Evolutionary conservation across 768 basidiomycete genomes (phyloP).

Genomic region (Pleurotus tuber-regium): DNA sequence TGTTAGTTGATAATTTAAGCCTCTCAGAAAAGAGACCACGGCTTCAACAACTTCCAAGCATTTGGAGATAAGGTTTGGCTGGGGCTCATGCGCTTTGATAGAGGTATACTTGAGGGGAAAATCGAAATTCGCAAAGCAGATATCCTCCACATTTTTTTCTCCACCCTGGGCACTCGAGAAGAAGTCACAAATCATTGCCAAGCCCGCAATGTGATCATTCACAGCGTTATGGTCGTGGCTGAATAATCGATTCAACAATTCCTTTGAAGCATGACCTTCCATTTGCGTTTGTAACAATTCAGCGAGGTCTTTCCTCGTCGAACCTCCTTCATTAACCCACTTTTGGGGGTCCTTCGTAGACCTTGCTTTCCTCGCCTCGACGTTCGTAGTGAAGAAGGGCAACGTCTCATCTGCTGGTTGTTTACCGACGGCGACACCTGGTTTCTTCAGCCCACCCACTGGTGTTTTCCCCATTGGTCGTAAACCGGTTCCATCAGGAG

Average conservation of each 20-base stretch:
- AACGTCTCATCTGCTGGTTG: conserved; percentile 33
- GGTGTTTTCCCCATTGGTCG: conserved; percentile 32
- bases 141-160: conserved; percentile 39
- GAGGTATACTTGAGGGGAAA: conserved; percentile 92
- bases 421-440: conserved; percentile 29
- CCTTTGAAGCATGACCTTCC: conserved; percentile 78
- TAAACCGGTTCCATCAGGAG: conserved; percentile 33
- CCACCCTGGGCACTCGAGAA: conserved; percentile 57
- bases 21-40: conserved; percentile 72
- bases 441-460: conserved; percentile 42
- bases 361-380: conserved; percentile 63
- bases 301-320: conserved; percentile 82
- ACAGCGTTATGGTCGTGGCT: conserved; percentile 96
- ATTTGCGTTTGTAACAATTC: conserved; percentile 89
- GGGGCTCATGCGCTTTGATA: conserved; percentile 85
- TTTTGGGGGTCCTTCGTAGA: conserved; percentile 72
- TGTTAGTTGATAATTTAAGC: conserved; percentile 70
- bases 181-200: conserved; percentile 73
- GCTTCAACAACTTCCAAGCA: conserved; percentile 87
- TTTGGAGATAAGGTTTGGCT: conserved; percentile 83
- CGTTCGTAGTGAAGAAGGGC: conserved; percentile 51
- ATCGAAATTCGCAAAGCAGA: conserved; percentile 86
- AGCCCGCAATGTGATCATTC: conserved; percentile 84
- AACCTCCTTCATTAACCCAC: conserved; percentile 86
- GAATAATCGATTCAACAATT: conserved; percentile 76